These are phyloP conservation scores for Aspergillus haitiensis DNA, from an alignment of 495 filamentous ascomycete genomes.

Conservation along the genomic window DNA sequence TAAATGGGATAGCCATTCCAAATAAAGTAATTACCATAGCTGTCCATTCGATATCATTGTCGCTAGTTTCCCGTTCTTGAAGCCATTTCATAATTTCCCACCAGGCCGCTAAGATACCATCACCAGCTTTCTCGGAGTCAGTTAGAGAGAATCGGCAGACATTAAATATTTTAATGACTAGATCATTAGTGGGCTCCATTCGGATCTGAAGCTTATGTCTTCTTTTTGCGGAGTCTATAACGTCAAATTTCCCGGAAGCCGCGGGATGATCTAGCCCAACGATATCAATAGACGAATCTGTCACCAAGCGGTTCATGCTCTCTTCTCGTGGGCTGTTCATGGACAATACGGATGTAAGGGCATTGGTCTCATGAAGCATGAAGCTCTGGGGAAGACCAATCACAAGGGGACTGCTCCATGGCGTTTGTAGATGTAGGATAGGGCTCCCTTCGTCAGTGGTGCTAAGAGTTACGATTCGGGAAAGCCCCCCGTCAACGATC, in stretches of 20 bases:
- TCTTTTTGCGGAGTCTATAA: slow-evolving; percentile 59
- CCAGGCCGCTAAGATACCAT: slow-evolving; percentile 69
- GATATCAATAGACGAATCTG: slow-evolving; percentile 47
- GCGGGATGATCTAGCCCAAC: slow-evolving; percentile 45
- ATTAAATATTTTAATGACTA: slow-evolving; percentile 59
- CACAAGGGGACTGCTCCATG: slow-evolving; percentile 65
- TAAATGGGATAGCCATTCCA: slow-evolving; percentile 55
- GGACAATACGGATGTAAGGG: slow-evolving; percentile 36
- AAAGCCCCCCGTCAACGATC: slow-evolving; percentile 65
- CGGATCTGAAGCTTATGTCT: slow-evolving; percentile 66
- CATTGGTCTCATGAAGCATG: slow-evolving; percentile 45
- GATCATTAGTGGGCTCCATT: slow-evolving; percentile 61
- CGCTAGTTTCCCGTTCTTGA: slow-evolving; percentile 45
- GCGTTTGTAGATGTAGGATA: slow-evolving; percentile 70
- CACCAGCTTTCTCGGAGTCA: slow-evolving; percentile 54
- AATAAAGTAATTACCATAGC: slow-evolving; percentile 72
- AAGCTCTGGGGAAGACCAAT: slow-evolving; percentile 54
- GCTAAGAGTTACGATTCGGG: slow-evolving; percentile 70
- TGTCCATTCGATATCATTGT: slow-evolving; percentile 72
- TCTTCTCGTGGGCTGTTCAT: slow-evolving; percentile 47
- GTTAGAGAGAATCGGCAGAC: slow-evolving; percentile 63
- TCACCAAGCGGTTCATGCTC: slow-evolving; percentile 53
- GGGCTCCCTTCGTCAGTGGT: slow-evolving; percentile 60
- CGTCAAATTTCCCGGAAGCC: slow-evolving; percentile 59
- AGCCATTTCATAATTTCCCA: slow-evolving; percentile 76